Evolutionary conservation across 495 filamentous ascomycete species (phyloP).

Genomic region (Choiromyces venosus): DNA sequence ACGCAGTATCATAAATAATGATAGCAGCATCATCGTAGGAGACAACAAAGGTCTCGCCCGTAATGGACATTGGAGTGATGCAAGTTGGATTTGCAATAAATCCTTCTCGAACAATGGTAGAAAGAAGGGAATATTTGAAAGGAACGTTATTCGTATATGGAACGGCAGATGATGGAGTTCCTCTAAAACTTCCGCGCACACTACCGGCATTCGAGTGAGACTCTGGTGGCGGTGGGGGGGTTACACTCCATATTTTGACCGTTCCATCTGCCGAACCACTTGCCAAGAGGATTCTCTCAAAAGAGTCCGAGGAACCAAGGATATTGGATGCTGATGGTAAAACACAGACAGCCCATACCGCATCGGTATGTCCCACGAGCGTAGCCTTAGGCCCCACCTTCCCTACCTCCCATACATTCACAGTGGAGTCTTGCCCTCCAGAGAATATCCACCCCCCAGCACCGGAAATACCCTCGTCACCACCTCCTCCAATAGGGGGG

Average conservation of each 20-base stretch:
- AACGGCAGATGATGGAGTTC: slow-evolving; percentile 52
- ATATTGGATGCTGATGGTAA: slow-evolving; percentile 75
- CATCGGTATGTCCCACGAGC: slow-evolving; percentile 87
- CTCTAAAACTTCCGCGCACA: slow-evolving; percentile 70
- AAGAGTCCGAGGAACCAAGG: slow-evolving; percentile 54
- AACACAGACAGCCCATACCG: slow-evolving; percentile 91
- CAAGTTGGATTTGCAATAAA: slow-evolving; percentile 75
- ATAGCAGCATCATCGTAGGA: slow-evolving; percentile 85
- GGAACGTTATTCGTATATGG: slow-evolving; percentile 47
- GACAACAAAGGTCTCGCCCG: slow-evolving; percentile 90
- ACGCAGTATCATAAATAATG: slow-evolving; percentile 82
- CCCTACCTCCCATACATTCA: slow-evolving; percentile 91
- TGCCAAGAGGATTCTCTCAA: slow-evolving; percentile 81
- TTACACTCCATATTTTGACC: slow-evolving; percentile 90
- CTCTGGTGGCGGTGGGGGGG: slow-evolving; percentile 83
- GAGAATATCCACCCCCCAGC: slow-evolving; percentile 98
- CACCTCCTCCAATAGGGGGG: slow-evolving; percentile 55
- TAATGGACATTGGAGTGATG: slow-evolving; percentile 76
- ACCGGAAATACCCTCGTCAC: slow-evolving; percentile 46
- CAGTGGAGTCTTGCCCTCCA: slow-evolving; percentile 86
- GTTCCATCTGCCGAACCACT: slow-evolving; percentile 88
- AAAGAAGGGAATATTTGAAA: slow-evolving; percentile 63
- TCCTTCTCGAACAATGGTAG: slow-evolving; percentile 68
- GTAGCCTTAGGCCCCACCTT: slow-evolving; percentile 93
- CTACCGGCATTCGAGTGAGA: slow-evolving; percentile 53